Percentiles rank a stretch among this genome's conserved stretches.
Evolutionary conservation across 768 basidiomycete genomes (phyloP).

Genomic region (Auricularia heimuer): DNA sequence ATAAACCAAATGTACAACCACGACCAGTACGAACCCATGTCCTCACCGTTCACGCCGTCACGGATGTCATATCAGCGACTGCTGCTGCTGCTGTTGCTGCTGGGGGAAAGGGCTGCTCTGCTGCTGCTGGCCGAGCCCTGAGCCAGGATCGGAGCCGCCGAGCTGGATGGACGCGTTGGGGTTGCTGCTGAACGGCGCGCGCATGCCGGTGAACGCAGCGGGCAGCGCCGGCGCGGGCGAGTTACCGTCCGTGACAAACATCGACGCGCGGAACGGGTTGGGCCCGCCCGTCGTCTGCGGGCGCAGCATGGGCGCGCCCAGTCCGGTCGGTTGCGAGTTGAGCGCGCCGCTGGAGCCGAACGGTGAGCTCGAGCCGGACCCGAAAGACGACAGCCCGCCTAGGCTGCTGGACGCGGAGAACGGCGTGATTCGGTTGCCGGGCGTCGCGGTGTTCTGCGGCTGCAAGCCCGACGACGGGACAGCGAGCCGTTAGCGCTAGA

Average conservation of each 20-base stretch:
- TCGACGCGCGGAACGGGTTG: constrained; percentile 36
- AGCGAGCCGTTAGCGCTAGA: background rate
- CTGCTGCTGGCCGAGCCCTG: background rate
- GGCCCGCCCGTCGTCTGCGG: constrained; percentile 31
- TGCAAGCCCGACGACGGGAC: background rate
- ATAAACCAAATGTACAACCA: background rate
- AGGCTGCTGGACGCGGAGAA: background rate
- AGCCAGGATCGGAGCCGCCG: constrained; percentile 1
- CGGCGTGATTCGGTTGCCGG: background rate
- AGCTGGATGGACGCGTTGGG: constrained; percentile 4
- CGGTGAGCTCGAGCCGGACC: constrained; percentile 12
- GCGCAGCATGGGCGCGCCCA: constrained; percentile 39
- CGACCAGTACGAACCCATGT: background rate
- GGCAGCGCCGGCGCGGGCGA: background rate
- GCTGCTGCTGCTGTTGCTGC: constrained; percentile 7
- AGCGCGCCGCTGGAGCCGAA: constrained; percentile 19
- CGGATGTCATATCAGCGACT: background rate
- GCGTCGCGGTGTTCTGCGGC: background rate
- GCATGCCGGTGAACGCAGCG: background rate
- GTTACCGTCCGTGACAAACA: constrained; percentile 12
- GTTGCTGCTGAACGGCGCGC: constrained; percentile 4
- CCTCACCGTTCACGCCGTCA: background rate
- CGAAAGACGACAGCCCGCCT: background rate
- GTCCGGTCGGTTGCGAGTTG: constrained; percentile 27
- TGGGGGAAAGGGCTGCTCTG: constrained; percentile 9